phyloP scores from a whole-genome alignment of 2,329 filamentous ascomycete genomes.

The Fusarium sterilihyphosum region DNA sequence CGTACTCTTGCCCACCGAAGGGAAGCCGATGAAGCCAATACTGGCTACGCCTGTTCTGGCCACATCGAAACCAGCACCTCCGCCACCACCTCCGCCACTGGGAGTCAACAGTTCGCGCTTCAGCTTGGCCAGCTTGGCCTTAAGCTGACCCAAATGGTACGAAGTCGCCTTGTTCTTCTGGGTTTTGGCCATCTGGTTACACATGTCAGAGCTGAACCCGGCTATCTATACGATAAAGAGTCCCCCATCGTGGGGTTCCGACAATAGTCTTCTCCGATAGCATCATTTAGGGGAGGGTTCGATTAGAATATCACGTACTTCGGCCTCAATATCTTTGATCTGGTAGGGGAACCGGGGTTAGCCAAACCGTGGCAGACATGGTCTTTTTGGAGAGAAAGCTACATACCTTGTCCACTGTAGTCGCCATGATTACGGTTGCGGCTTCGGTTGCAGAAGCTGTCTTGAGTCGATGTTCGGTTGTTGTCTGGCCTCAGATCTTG shows the following conservation, averaged over 20 bases:
- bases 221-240: background rate
- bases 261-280: conserved; percentile 8
- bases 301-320: conserved; percentile 67
- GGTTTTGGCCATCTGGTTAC: conserved; percentile 84
- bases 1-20: conserved; percentile 97
- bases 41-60: conserved; percentile 97
- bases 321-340: conserved; percentile 97
- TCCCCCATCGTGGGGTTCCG: conserved; percentile 2
- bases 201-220: conserved; percentile 28
- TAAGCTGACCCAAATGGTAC: conserved; percentile 93
- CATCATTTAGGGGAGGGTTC: conserved; percentile 18
- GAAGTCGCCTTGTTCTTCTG: conserved; percentile 98
- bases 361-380: conserved; percentile 36
- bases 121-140: conserved; percentile 97
- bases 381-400: conserved; percentile 5
- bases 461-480: conserved; percentile 11
- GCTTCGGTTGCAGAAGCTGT: conserved; percentile 12
- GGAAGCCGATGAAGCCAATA: conserved; percentile 97
- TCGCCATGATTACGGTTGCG: conserved; percentile 76
- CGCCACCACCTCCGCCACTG: conserved; percentile 81
- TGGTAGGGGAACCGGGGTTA: conserved; percentile 55
- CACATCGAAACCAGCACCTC: conserved; percentile 88
- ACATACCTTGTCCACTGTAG: conserved; percentile 92
- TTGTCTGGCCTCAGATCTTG: conserved; percentile 30
- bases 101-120: conserved; percentile 96